Conservation (phyloP, 345 rosid species). For the Salix suchowensis region DNA sequence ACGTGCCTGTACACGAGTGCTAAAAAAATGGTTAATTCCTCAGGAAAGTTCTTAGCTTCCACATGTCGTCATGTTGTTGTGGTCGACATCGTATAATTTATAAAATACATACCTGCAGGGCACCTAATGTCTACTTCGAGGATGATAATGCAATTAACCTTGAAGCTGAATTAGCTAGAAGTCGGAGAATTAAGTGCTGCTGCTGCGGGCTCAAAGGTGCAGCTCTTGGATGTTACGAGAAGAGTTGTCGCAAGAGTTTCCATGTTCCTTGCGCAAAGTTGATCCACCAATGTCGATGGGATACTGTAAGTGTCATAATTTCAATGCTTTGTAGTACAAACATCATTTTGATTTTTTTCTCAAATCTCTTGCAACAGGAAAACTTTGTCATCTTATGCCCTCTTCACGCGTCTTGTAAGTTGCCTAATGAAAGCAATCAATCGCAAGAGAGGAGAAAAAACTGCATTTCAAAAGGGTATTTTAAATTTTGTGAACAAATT, state of each 20-base stretch:
- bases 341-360: neutral
- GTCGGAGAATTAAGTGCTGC: constrained; percentile 66
- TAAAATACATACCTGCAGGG: constrained; percentile 40
- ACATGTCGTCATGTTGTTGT: neutral
- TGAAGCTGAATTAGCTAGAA: constrained; percentile 78
- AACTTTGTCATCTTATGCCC: constrained; percentile 90
- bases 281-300: constrained; percentile 79
- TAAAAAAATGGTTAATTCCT: too few relatives aligned
- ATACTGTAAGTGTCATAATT: constrained; percentile 47
- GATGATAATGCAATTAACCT: constrained; percentile 67
- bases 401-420: constrained; percentile 56
- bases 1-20: too few relatives aligned
- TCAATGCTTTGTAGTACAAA: neutral
- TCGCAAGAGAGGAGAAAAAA: constrained; percentile 30
- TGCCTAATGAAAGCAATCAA: constrained; percentile 52
- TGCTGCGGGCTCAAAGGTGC: constrained; percentile 91
- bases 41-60: neutral
- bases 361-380: constrained; percentile 38
- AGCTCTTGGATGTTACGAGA: constrained; percentile 86
- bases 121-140: constrained; percentile 85
- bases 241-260: constrained; percentile 65
- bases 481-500: neutral
- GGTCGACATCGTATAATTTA: neutral
- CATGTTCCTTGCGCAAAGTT: constrained; percentile 73
- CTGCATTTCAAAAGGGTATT: constrained; percentile 42